Evolutionary conservation across 345 rosid species (phyloP), one percentile per base, ranked within the genome.

Genomic region (Sisymbrium altissimum): DNA sequence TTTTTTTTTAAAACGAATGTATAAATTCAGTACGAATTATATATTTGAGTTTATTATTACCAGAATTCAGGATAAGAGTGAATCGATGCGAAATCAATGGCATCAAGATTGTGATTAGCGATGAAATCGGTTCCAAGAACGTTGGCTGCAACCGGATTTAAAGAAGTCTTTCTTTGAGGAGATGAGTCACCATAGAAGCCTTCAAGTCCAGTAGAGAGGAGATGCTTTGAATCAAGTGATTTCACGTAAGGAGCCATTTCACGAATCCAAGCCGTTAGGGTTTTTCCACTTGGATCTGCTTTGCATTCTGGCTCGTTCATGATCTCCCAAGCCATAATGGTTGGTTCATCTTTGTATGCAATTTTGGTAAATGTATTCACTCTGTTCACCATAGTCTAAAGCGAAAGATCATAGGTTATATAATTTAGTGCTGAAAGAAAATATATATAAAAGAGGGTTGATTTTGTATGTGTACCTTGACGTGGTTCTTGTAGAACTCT

Each of bases 301-400:
- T 14, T 75, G 76, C 86, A 85, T 30, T 82, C 87, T 43, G 97
- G 88, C 74, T 90, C 96, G 55, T 93, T 93, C 74, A 93, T 93
- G 4, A 93, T 84, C 75, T 93, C 98, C 98, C 97, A 93, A 55
- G 86, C 90, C 78, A 93, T 84, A 40, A 93, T 86, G 58, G 87
- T 79, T 0, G 93, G 85, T 64, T 92, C 98, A 57, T 92, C 91
- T 79, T 85, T 86, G 39, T 92, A 90, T 32, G 83, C 84, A 44
- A 86, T 67, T 19, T 90, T 82, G 7, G 93, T 92, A 25, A 86
- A 68, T 1, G 87, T 50, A 72, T 90, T 92, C 23, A 12, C 74
- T 80, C 98, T 90, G 35, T 87, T 88, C 48, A 87, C 76, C 68
- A 92, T 80, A 0, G 88, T 79, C 93, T 53, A 8, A 27, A 53